A percentile compares a stretch with the other conserved stretches of the same genome.
Evolutionary conservation across 345 rosid species (phyloP).

Genomic region (Pistacia vera): DNA sequence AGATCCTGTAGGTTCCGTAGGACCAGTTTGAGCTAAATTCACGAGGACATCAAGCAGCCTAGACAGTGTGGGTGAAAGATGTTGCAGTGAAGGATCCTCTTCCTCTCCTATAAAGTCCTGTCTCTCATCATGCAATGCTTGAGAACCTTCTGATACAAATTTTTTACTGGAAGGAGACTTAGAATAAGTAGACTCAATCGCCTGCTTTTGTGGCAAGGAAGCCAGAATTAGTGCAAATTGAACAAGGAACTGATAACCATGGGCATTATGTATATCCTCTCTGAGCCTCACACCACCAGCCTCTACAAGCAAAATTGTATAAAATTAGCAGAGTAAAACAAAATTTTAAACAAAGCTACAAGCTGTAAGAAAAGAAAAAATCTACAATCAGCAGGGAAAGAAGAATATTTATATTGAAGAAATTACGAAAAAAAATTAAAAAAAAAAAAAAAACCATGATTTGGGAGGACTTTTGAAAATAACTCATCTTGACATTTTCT

Average conservation of each 20-base stretch:
- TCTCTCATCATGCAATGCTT: constrained; percentile 29
- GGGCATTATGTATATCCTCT: constrained; percentile 99
- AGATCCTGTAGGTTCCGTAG: constrained; percentile 46
- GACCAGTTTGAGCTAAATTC: constrained; percentile 89
- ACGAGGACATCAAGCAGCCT: constrained; percentile 97
- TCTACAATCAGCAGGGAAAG: neutral
- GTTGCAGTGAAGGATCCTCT: constrained; percentile 52
- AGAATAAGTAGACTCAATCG: constrained; percentile 36
- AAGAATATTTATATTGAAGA: no score
- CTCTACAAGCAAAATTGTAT: constrained; percentile 60
- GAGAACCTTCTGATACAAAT: constrained; percentile 37
- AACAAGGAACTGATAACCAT: constrained; percentile 98
- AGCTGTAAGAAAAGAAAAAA: constrained; percentile 3
- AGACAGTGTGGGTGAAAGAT: constrained; percentile 77
- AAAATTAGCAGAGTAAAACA: constrained; percentile 29
- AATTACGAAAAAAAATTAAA: neutral
- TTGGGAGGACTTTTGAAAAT: no score
- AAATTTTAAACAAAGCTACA: constrained; percentile 10
- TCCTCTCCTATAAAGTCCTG: constrained; percentile 36
- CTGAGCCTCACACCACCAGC: constrained; percentile 90
- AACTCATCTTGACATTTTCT: no score
- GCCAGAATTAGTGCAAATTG: constrained; percentile 89
- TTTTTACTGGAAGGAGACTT: constrained; percentile 38
- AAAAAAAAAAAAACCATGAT: no score
- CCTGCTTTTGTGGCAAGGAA: constrained; percentile 55